Evolutionary conservation across 2,329 filamentous ascomycete genomes (phyloP), one percentile per base, ranked within the genome.

Genomic region (Microsporum canis): DNA sequence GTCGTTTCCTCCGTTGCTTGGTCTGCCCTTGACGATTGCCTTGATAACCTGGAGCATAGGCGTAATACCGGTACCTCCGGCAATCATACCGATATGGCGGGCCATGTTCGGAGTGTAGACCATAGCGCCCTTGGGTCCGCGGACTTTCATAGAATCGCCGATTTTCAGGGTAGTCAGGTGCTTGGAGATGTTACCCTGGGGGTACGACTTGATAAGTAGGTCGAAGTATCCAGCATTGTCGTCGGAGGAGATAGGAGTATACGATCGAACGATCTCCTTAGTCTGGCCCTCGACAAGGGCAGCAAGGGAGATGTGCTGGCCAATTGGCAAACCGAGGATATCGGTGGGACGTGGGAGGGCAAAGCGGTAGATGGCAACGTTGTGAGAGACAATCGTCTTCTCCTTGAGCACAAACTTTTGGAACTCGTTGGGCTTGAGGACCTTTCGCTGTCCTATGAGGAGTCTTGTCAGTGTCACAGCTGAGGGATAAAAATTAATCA

Each of bases 361-460:
- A 79, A 97, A 96, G 71, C 94, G 91, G 82, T 97, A 99, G 79
- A 99, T 96, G 76, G 92, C 91, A 63, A 95, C 92, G 81, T 99
- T 99, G 84, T 97, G 94, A 36, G 92, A 96, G 71, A 97, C 87
- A 66, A 95, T 83, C 12, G 87, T 97, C 84, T 96, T 97, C 77
- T 97, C 89, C 76, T 88, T 87, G 68, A 99, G 86, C 73, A 89
- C 87, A 72, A 96, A 96, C 62, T 95, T 84, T 75, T 96, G 91
- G 83, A 96, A 96, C 58, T 82, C 81, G 68, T 86, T 85, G 36
- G 91, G 90, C 78, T 92, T 92, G 68, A 99, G 84, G 66, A 94
- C 86, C 76, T 89, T 91, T 75, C 87, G 85, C 65, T 85, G 81
- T 72, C 85, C 89, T 91, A 73, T 33, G 61, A 23, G 7, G 2